These are phyloP conservation scores for Solanum chiquidenum DNA, from an alignment of 257 asterid species.

Conservation along the genomic window DNA sequence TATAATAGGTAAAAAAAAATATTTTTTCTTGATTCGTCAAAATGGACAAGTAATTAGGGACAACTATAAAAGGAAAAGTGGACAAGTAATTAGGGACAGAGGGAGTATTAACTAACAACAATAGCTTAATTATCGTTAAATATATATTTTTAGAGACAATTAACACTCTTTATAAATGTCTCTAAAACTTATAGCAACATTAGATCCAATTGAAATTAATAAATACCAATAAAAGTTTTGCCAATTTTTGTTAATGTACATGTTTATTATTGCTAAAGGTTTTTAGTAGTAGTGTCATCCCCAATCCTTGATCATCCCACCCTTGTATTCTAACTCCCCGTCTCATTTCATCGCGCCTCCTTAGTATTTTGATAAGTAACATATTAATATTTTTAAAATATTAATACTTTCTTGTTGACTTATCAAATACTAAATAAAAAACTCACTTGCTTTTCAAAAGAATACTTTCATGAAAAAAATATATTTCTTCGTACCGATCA, in stretches of 20 bases:
- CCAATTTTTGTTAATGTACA: no score
- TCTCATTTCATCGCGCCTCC: neutral
- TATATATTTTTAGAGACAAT: no score
- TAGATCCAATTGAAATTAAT: neutral
- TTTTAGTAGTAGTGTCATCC: accelerated
- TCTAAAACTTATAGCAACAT: no score
- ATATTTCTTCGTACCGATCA: neutral
- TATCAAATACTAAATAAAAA: neutral
- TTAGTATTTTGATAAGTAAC: neutral
- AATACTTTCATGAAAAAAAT: accelerated
- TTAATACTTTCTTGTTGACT: neutral
- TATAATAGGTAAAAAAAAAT: no score
- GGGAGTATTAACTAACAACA: no score
- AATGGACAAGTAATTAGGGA: no score
- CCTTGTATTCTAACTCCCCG: neutral
- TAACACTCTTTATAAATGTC: no score
- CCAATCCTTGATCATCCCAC: neutral
- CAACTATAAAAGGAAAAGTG: no score
- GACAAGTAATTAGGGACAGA: no score
- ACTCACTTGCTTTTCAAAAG: accelerated
- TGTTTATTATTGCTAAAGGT: neutral
- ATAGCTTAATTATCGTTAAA: neutral
- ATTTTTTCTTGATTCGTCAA: no score
- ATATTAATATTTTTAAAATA: neutral
- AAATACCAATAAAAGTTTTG: accelerated